Base-by-base conservation (phyloP, 805 yeast genomes). In the Cyberlindnera xishuangbannaensis region DNA sequence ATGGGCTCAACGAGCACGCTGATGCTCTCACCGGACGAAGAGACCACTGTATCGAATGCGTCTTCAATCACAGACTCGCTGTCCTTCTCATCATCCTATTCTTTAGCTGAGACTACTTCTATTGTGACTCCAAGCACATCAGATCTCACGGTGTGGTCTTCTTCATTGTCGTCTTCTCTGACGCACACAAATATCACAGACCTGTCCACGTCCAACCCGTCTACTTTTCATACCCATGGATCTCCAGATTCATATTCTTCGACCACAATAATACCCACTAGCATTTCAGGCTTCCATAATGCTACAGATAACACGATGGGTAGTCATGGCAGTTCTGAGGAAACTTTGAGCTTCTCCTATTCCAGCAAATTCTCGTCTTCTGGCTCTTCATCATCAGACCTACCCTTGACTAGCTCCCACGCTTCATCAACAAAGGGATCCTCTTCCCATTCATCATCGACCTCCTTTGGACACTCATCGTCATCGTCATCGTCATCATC, bases 1-100 rank as follows among this genome's bases (percentile, higher is more conserved):
- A 37, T 33, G 40, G 40, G 40, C 19, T 37, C 40, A 16, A 37
- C 37, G n/a, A 37, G 37, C 24, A 37, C 40, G n/a, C n/a, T n/a
- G 8, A 16, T 27, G 22, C 6, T 18, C 6, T 32, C 33, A 19
- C 7, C 27, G 7, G 28, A 12, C 8, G 34, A 25, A 8, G n/a
- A 19, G 9, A 15, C 25, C 6, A n/a, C 27, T 5, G 7, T 23
- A 6, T 12, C 28, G 5, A 3, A 25, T 19, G 24, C 26, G 11
- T 14, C 24, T 15, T 15, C 22, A 4, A 14, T 17, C 19, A 13
- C 27, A 13, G 20, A 18, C 6, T 27, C 31, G 18, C 9, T 9
- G 12, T 15, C 18, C 15, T n/a, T n/a, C n/a, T n/a, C n/a, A n/a
- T n/a, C n/a, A n/a, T n/a, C n/a, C n/a, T n/a, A n/a, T n/a, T n/a